A percentile compares a stretch with the other conserved stretches of the same genome.
phyloP scores from a whole-genome alignment of 2,329 filamentous ascomycete species.

The Penicillium sp. region DNA sequence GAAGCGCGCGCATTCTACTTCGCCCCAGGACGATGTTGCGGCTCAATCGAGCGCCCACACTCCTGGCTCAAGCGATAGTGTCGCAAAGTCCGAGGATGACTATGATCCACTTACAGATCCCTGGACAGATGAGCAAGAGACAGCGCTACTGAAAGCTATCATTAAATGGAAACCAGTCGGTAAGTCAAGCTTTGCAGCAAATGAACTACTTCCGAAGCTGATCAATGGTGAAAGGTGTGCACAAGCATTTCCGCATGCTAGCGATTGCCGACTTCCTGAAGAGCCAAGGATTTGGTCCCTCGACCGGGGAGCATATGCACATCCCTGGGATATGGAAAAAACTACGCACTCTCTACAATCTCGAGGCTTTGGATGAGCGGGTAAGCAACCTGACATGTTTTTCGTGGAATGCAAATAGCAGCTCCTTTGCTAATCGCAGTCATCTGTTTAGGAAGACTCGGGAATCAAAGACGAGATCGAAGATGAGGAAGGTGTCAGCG shows the following conservation, averaged over 20 bases:
- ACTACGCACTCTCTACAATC: conserved; percentile 73
- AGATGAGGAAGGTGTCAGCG: conserved; percentile 44
- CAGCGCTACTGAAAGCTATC: conserved; percentile 84
- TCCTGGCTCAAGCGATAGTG: conserved; percentile 26
- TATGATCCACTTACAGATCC: conserved; percentile 58
- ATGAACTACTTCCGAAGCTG: neutral
- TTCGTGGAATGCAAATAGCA: neutral
- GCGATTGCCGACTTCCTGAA: conserved; percentile 73
- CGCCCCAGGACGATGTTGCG: conserved; percentile 26
- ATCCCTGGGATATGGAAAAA: conserved; percentile 92
- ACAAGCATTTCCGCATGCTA: conserved; percentile 90
- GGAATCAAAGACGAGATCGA: conserved; percentile 54
- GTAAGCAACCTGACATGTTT: conserved; percentile 46
- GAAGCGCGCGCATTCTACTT: conserved; percentile 39
- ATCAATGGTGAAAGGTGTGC: conserved; percentile 55
- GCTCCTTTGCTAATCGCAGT: conserved; percentile 16
- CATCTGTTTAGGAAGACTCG: conserved; percentile 45
- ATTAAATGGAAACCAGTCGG: conserved; percentile 96
- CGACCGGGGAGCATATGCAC: conserved; percentile 65
- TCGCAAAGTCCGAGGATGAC: conserved; percentile 33
- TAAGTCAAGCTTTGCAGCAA: conserved; percentile 36
- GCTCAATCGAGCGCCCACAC: conserved; percentile 27
- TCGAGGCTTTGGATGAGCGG: conserved; percentile 78
- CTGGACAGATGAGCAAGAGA: conserved; percentile 95
- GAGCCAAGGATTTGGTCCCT: conserved; percentile 69